Base-by-base conservation (phyloP, 1,284 basidiomycete species). In the Pulveroboletus sp. region DNA sequence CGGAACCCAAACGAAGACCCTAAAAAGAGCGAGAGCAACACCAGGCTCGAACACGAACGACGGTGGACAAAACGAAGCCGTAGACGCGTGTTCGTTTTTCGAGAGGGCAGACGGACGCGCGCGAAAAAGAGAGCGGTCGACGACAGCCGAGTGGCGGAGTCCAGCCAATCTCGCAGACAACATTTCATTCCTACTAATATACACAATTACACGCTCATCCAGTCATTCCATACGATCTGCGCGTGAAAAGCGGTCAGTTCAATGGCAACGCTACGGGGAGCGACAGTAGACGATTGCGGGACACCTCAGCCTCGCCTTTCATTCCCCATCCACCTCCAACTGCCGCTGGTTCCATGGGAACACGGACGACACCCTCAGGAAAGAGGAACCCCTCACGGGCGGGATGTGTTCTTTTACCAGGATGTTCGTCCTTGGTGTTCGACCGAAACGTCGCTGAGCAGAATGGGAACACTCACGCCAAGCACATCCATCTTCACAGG, bases 241-340 rank as follows among this genome's bases (percentile, higher is more conserved):
- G 21, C 21, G 21, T 21, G 21, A 21, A 21, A 21, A 21, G 21
- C 21, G 21, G 47, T 58, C 32, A 65, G 55, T 35, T 6, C 33
- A 16, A 35, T 16, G 47, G 19, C 36, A n/a, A 41, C 10, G 52
- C 33, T 32, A 17, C 33, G 19, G 2, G 29, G 11, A 4, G 26
- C 19, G 35, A 16, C 37, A 15, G 16, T 40, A 37, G 29, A 52
- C 16, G 36, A 17, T 32, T 8, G 54, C 50, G 42, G 53, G 66
- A 70, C 68, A 66, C 81, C 84, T 91, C 88, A 88, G 88, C 80
- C 89, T 91, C 88, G 88, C 88, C 88, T 91, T 91, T 78, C 81
- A 71, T 64, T 87, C 87, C 77, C 75, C 89, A 90, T 75, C 60
- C 84, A 73, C 83, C 82, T 80, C 89, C 86, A 63, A 66, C 77